phyloP scores from a whole-genome alignment of 192 early-diverging fungal species.

The Podila verticillata region DNA sequence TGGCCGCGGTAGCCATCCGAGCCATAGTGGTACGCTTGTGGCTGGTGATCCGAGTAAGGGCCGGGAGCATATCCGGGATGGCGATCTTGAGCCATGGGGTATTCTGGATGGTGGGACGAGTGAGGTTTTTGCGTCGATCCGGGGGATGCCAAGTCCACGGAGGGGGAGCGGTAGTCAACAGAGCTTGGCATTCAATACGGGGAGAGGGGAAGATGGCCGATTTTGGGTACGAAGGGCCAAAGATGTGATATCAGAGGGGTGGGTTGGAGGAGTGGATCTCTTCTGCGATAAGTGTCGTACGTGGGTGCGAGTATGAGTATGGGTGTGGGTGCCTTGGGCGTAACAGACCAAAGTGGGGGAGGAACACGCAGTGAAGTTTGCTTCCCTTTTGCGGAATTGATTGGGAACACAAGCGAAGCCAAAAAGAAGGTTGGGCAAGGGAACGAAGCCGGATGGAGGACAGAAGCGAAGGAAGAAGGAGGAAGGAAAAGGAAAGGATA shows the following conservation, averaged over 20 bases:
- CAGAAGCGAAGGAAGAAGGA: not conserved
- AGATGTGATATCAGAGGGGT: not conserved
- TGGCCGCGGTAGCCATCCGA: slow-evolving; percentile 15
- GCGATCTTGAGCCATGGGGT: not conserved
- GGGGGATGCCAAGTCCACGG: slow-evolving; percentile 23
- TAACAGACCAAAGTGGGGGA: slow-evolving; percentile 20
- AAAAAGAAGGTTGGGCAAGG: slow-evolving; percentile 1
- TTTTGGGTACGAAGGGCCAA: slow-evolving; percentile 7
- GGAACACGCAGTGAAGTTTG: slow-evolving; percentile 21
- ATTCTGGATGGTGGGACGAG: no score
- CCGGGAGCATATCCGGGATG: not conserved
- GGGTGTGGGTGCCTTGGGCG: slow-evolving; percentile 4
- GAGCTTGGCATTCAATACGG: slow-evolving; percentile 49
- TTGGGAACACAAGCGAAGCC: slow-evolving; percentile 23
- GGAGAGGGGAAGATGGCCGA: not conserved
- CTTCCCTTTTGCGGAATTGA: slow-evolving; percentile 53
- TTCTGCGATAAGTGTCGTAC: no score
- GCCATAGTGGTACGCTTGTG: not conserved
- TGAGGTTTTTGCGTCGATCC: not conserved
- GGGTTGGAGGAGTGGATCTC: not conserved
- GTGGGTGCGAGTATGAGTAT: not conserved
- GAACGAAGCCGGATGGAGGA: slow-evolving; percentile 4
- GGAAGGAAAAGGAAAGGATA: not conserved
- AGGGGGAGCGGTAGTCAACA: not conserved
- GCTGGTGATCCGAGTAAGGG: not conserved